phyloP scores from a whole-genome alignment of 768 basidiomycete species.

The Suillus spraguei region DNA sequence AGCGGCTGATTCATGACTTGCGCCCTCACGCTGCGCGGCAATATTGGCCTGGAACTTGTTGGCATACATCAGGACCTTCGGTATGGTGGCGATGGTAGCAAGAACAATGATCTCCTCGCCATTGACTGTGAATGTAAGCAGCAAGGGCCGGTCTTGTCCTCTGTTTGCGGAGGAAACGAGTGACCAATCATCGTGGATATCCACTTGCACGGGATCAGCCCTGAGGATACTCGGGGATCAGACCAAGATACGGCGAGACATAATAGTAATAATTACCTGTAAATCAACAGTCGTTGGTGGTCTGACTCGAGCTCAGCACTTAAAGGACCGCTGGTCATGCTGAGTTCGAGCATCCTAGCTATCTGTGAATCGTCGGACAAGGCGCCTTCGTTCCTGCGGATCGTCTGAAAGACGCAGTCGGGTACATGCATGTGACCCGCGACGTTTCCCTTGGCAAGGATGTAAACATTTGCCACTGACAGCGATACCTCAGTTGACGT shows the following conservation, averaged over 20 bases:
- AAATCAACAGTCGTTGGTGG: conserved; percentile 70
- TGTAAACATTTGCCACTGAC: conserved; percentile 55
- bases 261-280: conserved; percentile 53
- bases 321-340: conserved; percentile 73
- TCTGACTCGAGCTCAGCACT: conserved; percentile 74
- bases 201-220: conserved; percentile 76
- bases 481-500: conserved; percentile 63
- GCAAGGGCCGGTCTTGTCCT: conserved; percentile 53
- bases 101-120: conserved; percentile 70
- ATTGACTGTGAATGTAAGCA: conserved; percentile 73
- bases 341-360: conserved; percentile 68
- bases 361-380: conserved; percentile 33
- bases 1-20: conserved; percentile 75
- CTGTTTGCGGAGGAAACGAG: conserved; percentile 42
- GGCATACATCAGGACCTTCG: conserved; percentile 71
- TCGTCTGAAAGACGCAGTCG: conserved; percentile 75
- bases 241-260: neutral
- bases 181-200: conserved; percentile 85
- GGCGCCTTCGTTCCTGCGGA: conserved; percentile 53
- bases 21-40: conserved; percentile 72
- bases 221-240: conserved; percentile 38
- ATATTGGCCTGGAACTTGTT: conserved; percentile 78
- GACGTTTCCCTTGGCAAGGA: conserved; percentile 67
- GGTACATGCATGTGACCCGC: conserved; percentile 70
- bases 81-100: conserved; percentile 74